Conservation (phyloP, 306 rosid species). For the Sicyos edulis region DNA sequence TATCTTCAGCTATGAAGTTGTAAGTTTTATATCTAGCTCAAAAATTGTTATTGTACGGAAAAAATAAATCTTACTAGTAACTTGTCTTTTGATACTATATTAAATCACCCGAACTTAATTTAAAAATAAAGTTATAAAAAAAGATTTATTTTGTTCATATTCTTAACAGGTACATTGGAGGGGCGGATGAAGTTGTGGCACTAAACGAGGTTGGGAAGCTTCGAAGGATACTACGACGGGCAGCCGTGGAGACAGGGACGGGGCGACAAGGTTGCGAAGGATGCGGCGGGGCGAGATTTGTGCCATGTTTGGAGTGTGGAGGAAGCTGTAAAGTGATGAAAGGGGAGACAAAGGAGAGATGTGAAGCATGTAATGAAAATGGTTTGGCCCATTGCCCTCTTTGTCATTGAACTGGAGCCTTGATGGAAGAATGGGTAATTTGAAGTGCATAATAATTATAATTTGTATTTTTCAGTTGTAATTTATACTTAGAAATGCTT, state of each 20-base stretch:
- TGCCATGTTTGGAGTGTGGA: slow-evolving; percentile 76
- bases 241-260: slow-evolving; percentile 60
- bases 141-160: background rate
- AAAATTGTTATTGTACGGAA: too few relatives aligned
- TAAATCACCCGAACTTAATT: too few relatives aligned
- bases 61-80: too few relatives aligned
- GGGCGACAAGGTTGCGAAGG: slow-evolving; percentile 58
- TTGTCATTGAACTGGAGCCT: slow-evolving; percentile 26
- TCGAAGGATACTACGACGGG: slow-evolving; percentile 41
- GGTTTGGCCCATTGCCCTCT: slow-evolving; percentile 63
- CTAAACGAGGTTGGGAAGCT: slow-evolving; percentile 63
- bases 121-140: too few relatives aligned
- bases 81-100: too few relatives aligned
- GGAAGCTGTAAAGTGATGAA: slow-evolving; percentile 61
- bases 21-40: too few relatives aligned
- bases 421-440: background rate
- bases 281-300: slow-evolving; percentile 78
- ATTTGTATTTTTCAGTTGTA: background rate
- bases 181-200: slow-evolving; percentile 47
- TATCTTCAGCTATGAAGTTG: too few relatives aligned
- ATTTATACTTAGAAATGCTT: background rate
- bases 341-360: slow-evolving; percentile 40
- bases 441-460: background rate
- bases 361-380: slow-evolving; percentile 66
- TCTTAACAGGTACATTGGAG: slow-evolving; percentile 45